These are phyloP conservation scores for Mrakia blollopis DNA, from an alignment of 768 basidiomycete species.

Conservation along the genomic window DNA sequence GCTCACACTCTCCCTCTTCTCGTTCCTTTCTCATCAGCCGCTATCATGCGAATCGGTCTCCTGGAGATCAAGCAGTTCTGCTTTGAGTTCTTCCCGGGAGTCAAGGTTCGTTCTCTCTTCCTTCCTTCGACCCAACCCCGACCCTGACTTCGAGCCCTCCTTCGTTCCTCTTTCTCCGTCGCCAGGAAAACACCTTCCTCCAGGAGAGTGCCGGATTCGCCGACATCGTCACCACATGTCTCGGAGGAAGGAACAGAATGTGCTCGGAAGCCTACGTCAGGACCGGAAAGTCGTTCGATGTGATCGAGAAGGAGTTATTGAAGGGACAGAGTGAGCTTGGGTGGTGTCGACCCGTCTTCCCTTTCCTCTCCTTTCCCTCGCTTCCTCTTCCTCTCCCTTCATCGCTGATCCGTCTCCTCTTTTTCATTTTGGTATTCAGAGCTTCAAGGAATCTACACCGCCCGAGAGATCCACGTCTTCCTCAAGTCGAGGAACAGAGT, in stretches of 20 bases:
- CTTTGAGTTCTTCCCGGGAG: conserved; percentile 46
- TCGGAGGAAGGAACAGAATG: conserved; percentile 41
- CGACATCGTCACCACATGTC: conserved; percentile 50
- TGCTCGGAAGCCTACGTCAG: conserved; percentile 32
- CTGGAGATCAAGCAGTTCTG: conserved; percentile 51
- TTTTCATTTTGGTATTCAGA: neutral
- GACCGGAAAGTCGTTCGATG: conserved; percentile 17
- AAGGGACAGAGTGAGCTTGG: conserved; percentile 41
- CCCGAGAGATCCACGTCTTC: conserved; percentile 30
- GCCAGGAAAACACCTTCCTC: conserved; percentile 48
- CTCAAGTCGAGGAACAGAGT: conserved; percentile 22
- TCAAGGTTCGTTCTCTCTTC: neutral
- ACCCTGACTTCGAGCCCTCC: neutral
- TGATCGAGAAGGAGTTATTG: conserved; percentile 28
- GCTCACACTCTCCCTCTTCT: too few species aligned
- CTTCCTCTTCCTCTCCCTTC: too few species aligned
- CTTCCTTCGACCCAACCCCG: neutral
- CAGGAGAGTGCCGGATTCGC: conserved; percentile 49
- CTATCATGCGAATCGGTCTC: conserved; percentile 51
- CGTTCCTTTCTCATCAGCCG: conserved; percentile 38
- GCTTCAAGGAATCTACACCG: conserved; percentile 33
- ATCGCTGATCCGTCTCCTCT: neutral
- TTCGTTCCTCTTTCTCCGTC: conserved; percentile 47
- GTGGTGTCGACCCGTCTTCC: neutral
- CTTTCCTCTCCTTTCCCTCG: neutral